Base-by-base conservation (phyloP, 1,139 yeast species). In the Scheffersomyces stambukii region DNA sequence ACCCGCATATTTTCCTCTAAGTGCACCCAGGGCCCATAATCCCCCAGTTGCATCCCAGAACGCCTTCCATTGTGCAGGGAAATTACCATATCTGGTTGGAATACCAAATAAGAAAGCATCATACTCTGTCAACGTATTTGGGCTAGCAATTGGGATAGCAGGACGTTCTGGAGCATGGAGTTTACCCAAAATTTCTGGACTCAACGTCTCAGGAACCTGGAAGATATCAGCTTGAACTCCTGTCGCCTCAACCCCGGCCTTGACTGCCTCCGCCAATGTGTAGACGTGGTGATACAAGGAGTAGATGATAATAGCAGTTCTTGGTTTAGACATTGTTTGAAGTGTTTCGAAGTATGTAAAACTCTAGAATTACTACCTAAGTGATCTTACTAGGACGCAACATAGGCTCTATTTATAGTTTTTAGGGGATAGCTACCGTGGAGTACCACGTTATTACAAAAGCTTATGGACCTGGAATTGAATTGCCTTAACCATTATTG, bases 11-110 rank as follows among this genome's bases (percentile, higher is more conserved):
- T 61, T 61, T 30, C 67, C 67, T 36, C 49, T 40, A 34, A 61
- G 48, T 19, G 57, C 55, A 36, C 64, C 64, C 7, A 33, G 18
- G 26, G 58, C 63, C 65, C 65, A 61, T 40, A 60, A 52, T n/a
- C 54, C 54, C 29, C 67, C 64, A 24, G 67, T 60, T 26, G 54
- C 35, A 41, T 60, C 67, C 61, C 61, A 57, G 52, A 59, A 60
- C 21, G 57, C 37, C 50, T 58, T 59, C 52, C 54, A 58, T 46
- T 61, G 68, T 24, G 63, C 54, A 23, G 68, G 67, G 48, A 46
- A 50, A 42, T 48, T 57, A 39, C 66, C 65, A 42, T 42, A 61
- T 44, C 68, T 50, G 38, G 68, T 60, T 25, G 68, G 66, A 25
- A 60, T 43, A 33, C 68, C 68, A 34, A 61, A 57, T 36, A 61